Conservation (phyloP, 2,329 filamentous ascomycete genomes). For the Hymenotorrendiella dingleyae region DNA sequence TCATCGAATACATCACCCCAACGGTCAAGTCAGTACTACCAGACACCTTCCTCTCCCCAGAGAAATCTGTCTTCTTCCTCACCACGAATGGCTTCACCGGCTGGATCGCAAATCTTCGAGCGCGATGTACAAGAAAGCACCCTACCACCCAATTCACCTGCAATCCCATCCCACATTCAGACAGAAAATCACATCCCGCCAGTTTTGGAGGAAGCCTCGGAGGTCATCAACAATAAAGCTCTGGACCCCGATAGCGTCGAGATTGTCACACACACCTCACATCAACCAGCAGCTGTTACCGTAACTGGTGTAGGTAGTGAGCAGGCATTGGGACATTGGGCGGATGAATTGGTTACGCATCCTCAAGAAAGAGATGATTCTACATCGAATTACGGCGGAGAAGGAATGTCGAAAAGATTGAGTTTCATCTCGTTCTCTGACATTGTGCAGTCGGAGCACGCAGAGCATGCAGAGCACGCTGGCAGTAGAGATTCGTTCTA, state of each 20-base stretch:
- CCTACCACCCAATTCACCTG: slow-evolving; percentile 64
- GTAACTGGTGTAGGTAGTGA: slow-evolving; percentile 48
- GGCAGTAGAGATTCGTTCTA: slow-evolving; percentile 65
- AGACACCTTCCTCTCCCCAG: slow-evolving; percentile 51
- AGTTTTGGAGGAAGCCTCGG: slow-evolving; percentile 83
- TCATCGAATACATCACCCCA: slow-evolving; percentile 38
- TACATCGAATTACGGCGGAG: slow-evolving; percentile 68
- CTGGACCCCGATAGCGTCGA: slow-evolving; percentile 86
- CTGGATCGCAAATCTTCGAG: slow-evolving; percentile 81
- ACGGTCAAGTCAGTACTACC: slow-evolving; percentile 36
- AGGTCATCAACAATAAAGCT: slow-evolving; percentile 82
- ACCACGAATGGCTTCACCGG: slow-evolving; percentile 71
- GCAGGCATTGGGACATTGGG: slow-evolving; percentile 27
- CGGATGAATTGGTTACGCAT: slow-evolving; percentile 44
- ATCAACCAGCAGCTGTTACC: slow-evolving; percentile 69
- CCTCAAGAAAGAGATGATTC: slow-evolving; percentile 53
- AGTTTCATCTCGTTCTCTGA: slow-evolving; percentile 97
- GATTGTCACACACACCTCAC: slow-evolving; percentile 80
- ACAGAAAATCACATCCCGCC: slow-evolving; percentile 92
- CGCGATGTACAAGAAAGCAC: slow-evolving; percentile 83
- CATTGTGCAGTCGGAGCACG: slow-evolving; percentile 81
- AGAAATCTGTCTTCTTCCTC: slow-evolving; percentile 62
- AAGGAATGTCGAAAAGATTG: slow-evolving; percentile 70
- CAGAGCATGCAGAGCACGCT: slow-evolving; percentile 52
- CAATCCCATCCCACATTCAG: slow-evolving; percentile 89